Conservation (phyloP, 768 basidiomycete species). For the Russula lepida region DNA sequence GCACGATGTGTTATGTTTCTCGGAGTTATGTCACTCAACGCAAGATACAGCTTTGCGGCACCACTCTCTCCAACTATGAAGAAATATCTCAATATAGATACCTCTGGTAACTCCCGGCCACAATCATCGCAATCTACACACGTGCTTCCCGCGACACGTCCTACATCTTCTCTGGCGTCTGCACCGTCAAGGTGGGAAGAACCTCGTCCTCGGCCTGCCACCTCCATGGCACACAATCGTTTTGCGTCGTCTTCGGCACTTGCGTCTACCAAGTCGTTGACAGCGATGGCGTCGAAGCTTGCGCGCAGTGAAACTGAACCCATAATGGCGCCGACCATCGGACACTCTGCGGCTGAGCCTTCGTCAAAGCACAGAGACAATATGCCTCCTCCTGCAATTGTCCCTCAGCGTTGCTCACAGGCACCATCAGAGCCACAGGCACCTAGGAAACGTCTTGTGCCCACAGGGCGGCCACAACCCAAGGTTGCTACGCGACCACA, state of each 20-base stretch:
- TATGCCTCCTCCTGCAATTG: constrained; percentile 14
- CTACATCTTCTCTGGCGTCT: constrained; percentile 12
- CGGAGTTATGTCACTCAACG: constrained; percentile 10
- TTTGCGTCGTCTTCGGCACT: constrained; percentile 9
- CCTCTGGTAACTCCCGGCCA: constrained; percentile 15
- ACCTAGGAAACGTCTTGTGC: not conserved
- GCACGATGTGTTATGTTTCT: constrained; percentile 19
- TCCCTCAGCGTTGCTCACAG: constrained; percentile 7
- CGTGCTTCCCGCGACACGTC: constrained; percentile 7
- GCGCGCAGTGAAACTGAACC: constrained; percentile 8
- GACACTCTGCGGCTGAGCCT: not conserved
- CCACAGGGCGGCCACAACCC: not conserved
- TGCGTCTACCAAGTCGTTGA: not conserved
- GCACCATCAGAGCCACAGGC: not conserved
- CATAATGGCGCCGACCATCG: not conserved
- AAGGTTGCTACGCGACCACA: not conserved
- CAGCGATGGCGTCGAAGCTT: not conserved
- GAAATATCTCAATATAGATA: constrained; percentile 20
- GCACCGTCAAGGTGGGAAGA: constrained; percentile 4
- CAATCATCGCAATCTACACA: constrained; percentile 14
- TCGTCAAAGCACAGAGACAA: constrained; percentile 2
- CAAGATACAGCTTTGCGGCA: constrained; percentile 47
- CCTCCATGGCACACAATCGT: constrained; percentile 11
- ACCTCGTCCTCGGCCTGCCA: constrained; percentile 14
- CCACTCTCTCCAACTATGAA: constrained; percentile 70